Evolutionary conservation across 2,329 filamentous ascomycete genomes (phyloP).

Genomic region (Trichoderma sp.): DNA sequence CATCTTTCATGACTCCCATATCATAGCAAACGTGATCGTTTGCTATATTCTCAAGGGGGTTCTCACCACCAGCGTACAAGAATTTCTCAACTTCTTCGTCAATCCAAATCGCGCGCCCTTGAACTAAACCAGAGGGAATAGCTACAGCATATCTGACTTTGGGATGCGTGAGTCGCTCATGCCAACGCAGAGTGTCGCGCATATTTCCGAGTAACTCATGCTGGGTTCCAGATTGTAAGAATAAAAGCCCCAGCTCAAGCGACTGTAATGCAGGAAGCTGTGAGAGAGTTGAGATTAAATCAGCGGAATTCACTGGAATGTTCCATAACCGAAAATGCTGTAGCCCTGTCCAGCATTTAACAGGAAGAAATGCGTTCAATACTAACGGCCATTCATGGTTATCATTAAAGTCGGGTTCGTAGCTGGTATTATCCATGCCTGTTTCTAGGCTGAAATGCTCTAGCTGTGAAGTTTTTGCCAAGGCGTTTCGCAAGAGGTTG

Average conservation of each 20-base stretch:
- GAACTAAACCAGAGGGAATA: not conserved
- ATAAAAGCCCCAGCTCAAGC: not conserved
- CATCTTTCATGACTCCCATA: not conserved
- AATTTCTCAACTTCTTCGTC: not conserved
- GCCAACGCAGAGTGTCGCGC: not conserved
- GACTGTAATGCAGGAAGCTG: not conserved
- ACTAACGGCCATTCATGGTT: not conserved
- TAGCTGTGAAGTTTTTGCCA: not conserved
- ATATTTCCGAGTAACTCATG: not conserved
- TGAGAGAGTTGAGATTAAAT: not conserved
- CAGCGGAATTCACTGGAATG: not conserved
- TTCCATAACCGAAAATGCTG: constrained; percentile 8
- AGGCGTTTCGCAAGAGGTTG: not conserved
- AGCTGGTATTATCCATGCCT: not conserved
- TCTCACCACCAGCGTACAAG: not conserved
- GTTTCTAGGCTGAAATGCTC: not conserved
- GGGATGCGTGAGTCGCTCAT: not conserved
- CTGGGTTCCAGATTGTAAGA: not conserved
- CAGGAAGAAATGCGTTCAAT: not conserved
- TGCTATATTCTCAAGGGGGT: not conserved
- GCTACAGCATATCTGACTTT: not conserved
- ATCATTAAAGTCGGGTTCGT: not conserved
- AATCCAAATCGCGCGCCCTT: constrained; percentile 8
- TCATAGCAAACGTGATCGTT: not conserved
- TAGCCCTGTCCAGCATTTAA: not conserved